A percentile compares a stretch with the other conserved stretches of the same genome.
These are phyloP conservation scores for Colletotrichum trifolii DNA, from an alignment of 2,329 filamentous ascomycete species.

Conservation along the genomic window DNA sequence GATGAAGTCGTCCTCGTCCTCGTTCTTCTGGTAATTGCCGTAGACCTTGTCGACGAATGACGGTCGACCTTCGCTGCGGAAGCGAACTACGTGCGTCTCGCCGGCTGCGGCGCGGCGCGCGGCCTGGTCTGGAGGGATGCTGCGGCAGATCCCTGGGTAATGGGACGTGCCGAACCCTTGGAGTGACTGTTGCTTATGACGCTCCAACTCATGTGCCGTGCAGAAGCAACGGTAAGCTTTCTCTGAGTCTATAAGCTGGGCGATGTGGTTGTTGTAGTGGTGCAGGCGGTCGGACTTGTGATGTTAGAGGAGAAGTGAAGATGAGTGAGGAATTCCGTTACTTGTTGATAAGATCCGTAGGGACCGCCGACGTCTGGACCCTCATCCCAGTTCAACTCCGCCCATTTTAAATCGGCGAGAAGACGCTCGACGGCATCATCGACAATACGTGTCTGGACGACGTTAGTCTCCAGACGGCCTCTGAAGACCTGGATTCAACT, in stretches of 20 bases:
- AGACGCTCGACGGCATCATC: slow-evolving; percentile 81
- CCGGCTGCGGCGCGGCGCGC: slow-evolving; percentile 75
- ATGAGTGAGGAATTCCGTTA: slow-evolving; percentile 49
- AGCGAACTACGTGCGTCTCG: slow-evolving; percentile 80
- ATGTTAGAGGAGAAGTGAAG: slow-evolving; percentile 4
- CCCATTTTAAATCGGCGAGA: slow-evolving; percentile 86
- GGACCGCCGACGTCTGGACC: slow-evolving; percentile 86
- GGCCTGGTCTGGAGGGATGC: slow-evolving; percentile 74
- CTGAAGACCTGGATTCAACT: slow-evolving; percentile 38
- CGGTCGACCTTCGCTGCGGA: slow-evolving; percentile 73
- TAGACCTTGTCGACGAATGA: slow-evolving; percentile 84
- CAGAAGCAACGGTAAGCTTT: slow-evolving; percentile 97
- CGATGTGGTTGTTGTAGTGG: slow-evolving; percentile 78
- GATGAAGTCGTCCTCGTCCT: slow-evolving; percentile 81
- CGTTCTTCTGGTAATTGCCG: slow-evolving; percentile 69
- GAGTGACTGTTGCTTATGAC: slow-evolving; percentile 72
- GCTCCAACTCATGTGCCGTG: slow-evolving; percentile 74
- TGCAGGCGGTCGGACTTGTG: slow-evolving; percentile 79
- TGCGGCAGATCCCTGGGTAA: slow-evolving; percentile 76
- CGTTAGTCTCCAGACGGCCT: slow-evolving; percentile 1
- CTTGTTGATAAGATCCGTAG: slow-evolving; percentile 87
- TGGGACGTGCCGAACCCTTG: slow-evolving; percentile 56
- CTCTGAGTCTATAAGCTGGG: slow-evolving; percentile 74
- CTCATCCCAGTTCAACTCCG: slow-evolving; percentile 93
- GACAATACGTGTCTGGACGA: slow-evolving; percentile 80